Base-by-base conservation (phyloP, 768 basidiomycete genomes). In the Lentinus tigrinus region DNA sequence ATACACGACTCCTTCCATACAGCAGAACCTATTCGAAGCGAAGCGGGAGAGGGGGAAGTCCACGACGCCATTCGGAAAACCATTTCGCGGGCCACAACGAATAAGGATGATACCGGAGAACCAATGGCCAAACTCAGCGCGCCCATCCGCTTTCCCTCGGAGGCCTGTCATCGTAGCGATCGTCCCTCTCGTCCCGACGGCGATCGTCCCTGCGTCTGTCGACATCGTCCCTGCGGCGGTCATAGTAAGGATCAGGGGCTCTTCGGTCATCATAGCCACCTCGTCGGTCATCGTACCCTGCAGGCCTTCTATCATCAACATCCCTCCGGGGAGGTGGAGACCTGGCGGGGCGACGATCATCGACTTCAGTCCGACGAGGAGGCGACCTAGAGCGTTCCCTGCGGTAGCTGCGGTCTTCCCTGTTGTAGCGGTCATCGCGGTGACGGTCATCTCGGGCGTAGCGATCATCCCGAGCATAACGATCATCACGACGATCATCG, bases 271-370 rank as follows among this genome's bases (percentile, higher is more conserved):
- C 88, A 84, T 85, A 84, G 69, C 84, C 85, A 69, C 88, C 89
- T 75, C 91, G 87, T 74, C 91, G 86, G 75, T 91, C 88, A 84
- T 92, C 91, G 85, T 91, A 90, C 85, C 89, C 89, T 86, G 88
- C 87, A 85, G 88, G 83, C 82, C 88, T 87, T 83, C 81, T 85
- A 76, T 91, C 89, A 79, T 91, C 89, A 75, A 78, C 77, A 68
- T 91, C 88, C 81, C 90, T 88, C 81, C 79, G 82, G 58, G 85
- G 81, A 65, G 89, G 86, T 71, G 90, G 86, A 78, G 88, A 90
- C 82, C 89, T 87, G 79, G 85, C 77, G 68, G 87, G 88, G 80
- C 89, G 86, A 75, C 88, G 89, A 67, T 89, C 90, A 58, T 81
- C 74, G 61, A 85, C 85, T 58, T 83, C 78, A 61, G 85, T 84